Conservation (phyloP, 345 rosid species). For the Trapa incisa region DNA sequence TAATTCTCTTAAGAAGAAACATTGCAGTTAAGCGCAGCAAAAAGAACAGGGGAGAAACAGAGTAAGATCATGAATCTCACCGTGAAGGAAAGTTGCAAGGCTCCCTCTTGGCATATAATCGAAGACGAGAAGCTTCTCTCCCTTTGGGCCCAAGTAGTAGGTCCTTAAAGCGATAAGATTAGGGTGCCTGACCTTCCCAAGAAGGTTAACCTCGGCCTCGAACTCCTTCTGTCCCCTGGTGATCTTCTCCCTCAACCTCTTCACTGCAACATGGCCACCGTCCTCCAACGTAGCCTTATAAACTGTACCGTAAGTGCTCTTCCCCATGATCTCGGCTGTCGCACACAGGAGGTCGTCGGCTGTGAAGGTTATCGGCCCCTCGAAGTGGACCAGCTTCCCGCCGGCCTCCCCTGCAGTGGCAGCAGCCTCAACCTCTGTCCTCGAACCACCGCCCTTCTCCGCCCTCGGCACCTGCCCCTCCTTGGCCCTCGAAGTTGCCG, state of each 20-base stretch:
- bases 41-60: too few species aligned
- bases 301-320: slow-evolving; percentile 81
- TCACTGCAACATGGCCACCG: slow-evolving; percentile 77
- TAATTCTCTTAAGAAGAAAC: too few species aligned
- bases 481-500: slow-evolving; percentile 29
- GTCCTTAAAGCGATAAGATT: slow-evolving; percentile 75
- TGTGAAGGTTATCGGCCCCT: slow-evolving; percentile 86
- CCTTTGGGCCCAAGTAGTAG: slow-evolving; percentile 88
- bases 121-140: slow-evolving; percentile 89
- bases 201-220: slow-evolving; percentile 55
- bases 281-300: slow-evolving; percentile 92
- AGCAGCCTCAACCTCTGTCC: slow-evolving; percentile 36
- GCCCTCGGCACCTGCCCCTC: slow-evolving; percentile 26
- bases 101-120: slow-evolving; percentile 87
- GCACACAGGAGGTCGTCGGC: slow-evolving; percentile 95
- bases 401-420: slow-evolving; percentile 48
- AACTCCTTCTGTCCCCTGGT: slow-evolving; percentile 77
- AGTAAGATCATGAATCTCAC: slow-evolving; percentile 19
- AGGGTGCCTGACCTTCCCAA: slow-evolving; percentile 70
- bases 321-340: slow-evolving; percentile 98
- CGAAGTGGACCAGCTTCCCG: slow-evolving; percentile 79
- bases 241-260: slow-evolving; percentile 77
- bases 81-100: slow-evolving; percentile 87
- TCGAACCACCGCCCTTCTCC: slow-evolving; percentile 26
- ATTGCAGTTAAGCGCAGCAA: too few species aligned